Percentiles rank a stretch among this genome's conserved stretches.
These are phyloP conservation scores for Macrophomina phaseolina DNA, from an alignment of 2,329 filamentous ascomycete genomes.

Conservation along the genomic window DNA sequence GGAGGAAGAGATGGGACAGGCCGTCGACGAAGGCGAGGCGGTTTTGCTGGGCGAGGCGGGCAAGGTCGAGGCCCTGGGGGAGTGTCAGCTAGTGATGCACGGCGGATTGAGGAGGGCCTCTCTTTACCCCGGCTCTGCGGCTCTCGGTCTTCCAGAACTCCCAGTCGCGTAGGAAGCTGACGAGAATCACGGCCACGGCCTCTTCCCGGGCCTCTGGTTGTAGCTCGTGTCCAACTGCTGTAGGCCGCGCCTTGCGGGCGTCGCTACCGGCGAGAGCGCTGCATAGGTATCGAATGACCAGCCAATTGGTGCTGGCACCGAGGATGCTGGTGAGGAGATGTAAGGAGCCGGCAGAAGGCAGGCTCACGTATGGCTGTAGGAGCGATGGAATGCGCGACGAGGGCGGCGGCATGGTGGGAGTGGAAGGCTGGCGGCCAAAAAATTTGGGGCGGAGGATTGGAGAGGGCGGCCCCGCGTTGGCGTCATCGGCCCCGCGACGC, in stretches of 20 bases:
- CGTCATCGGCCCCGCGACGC: not conserved
- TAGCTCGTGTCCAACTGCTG: slow-evolving; percentile 39
- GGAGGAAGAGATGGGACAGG: slow-evolving; percentile 63
- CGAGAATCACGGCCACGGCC: slow-evolving; percentile 65
- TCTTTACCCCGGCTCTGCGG: slow-evolving; percentile 65
- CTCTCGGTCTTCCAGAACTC: slow-evolving; percentile 78
- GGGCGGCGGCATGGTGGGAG: slow-evolving; percentile 37
- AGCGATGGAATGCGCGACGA: slow-evolving; percentile 64
- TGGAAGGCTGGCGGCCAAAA: not conserved
- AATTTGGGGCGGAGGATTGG: slow-evolving; percentile 19
- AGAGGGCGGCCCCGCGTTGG: not conserved
- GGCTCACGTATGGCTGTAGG: slow-evolving; percentile 66
- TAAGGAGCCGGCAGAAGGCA: slow-evolving; percentile 62
- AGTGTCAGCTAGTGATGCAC: not conserved
- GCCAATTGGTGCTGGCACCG: slow-evolving; percentile 60
- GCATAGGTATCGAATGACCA: slow-evolving; percentile 59
- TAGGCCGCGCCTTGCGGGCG: slow-evolving; percentile 27
- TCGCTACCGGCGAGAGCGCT: slow-evolving; percentile 47
- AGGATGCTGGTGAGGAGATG: slow-evolving; percentile 71
- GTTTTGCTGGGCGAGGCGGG: slow-evolving; percentile 61
- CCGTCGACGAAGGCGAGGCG: slow-evolving; percentile 79
- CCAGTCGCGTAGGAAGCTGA: slow-evolving; percentile 81
- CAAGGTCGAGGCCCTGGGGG: slow-evolving; percentile 71
- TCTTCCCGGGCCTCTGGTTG: slow-evolving; percentile 38
- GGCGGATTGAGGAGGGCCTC: not conserved